A percentile compares a stretch with the other conserved stretches of the same genome.
phyloP scores from a whole-genome alignment of 2,329 filamentous ascomycete species.

The Emericellopsis atlantica region DNA sequence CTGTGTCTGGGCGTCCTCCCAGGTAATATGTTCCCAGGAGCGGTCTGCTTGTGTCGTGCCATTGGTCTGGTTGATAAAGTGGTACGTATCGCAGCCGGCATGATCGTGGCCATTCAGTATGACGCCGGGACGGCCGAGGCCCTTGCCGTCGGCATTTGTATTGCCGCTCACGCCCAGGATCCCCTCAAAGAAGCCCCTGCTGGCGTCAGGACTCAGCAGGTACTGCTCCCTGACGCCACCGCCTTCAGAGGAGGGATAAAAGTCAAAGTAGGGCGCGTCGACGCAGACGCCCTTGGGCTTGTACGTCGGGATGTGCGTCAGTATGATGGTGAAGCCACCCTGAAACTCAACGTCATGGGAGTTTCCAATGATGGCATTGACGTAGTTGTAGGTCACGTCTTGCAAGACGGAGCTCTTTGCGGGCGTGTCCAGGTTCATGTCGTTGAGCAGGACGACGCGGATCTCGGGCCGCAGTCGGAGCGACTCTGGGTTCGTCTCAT shows the following conservation, averaged over 20 bases:
- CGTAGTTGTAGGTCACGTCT: slow-evolving; percentile 63
- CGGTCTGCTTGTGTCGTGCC: slow-evolving; percentile 24
- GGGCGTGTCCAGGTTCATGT: slow-evolving; percentile 86
- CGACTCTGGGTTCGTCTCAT: slow-evolving; percentile 28
- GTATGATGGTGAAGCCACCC: slow-evolving; percentile 65
- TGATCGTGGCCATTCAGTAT: slow-evolving; percentile 93
- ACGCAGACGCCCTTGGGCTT: slow-evolving; percentile 74
- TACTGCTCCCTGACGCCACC: slow-evolving; percentile 82
- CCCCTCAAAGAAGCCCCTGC: slow-evolving; percentile 66
- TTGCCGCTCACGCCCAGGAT: slow-evolving; percentile 68
- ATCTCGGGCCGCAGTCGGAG: slow-evolving; percentile 51
- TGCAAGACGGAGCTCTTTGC: slow-evolving; percentile 56
- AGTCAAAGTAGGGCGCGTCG: slow-evolving; percentile 73
- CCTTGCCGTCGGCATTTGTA: slow-evolving; percentile 40
- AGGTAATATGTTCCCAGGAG: slow-evolving; percentile 36
- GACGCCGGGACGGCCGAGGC: slow-evolving; percentile 59
- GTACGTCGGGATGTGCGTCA: slow-evolving; percentile 87
- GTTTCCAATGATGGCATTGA: slow-evolving; percentile 54
- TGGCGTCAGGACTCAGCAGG: slow-evolving; percentile 63
- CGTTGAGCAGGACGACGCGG: slow-evolving; percentile 76
- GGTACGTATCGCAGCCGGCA: slow-evolving; percentile 81
- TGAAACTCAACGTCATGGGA: slow-evolving; percentile 47
- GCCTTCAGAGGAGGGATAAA: slow-evolving; percentile 52
- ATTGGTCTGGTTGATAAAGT: slow-evolving; percentile 58
- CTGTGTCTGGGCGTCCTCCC: slow-evolving; percentile 27